Evolutionary conservation across 2,329 filamentous ascomycete genomes (phyloP), one percentile per base, ranked within the genome.

Genomic region (Thielaviopsis cerberus): DNA sequence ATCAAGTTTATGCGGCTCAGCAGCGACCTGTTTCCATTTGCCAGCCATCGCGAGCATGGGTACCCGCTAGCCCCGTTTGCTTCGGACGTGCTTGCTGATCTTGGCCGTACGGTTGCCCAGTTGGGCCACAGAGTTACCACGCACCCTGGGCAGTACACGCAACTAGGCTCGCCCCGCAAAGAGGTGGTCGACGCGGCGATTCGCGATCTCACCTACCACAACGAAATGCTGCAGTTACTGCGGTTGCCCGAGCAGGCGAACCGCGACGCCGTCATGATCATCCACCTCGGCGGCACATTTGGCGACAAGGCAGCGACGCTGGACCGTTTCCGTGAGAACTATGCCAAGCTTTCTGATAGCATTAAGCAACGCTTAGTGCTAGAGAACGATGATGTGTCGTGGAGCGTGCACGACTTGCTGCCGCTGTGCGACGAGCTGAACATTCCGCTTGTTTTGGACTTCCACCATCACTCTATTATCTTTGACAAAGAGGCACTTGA

Each of bases 11-110:
- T 97, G 79, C 81, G 91, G 1, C 74, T 97, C 22, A 94, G 88
- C 64, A 94, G 88, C 57, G 91, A 96, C 64, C 96, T 96, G 86
- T 97, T 97, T 63, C 91, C 91, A 0, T 96, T 96, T 68, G 91
- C 91, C 1, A 94, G 87, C 63, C 91, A 97, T 65, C 77, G 79
- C 24, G 85, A 88, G 62, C 85, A 94, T 63, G 91, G 90, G 0
- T 97, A 97, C 69, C 85, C 81, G 63, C 75, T 97, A 13, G 83
- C 82, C 0, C 84, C 86, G 0, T 96, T 96, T 67, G 91, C 90
- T 0, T 80, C 86, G 0, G 83, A 89, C 15, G 81, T 79, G 0
- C 74, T 97, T 10, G 83, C 79, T 1, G 83, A 90, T 63, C 87
- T 80, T 7, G 91, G 91, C 1, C 82, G 74, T 64, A 80, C 94